Evolutionary conservation across 305 asterid genomes (phyloP).

Genomic region (Fraxinus xanthoxyloides): DNA sequence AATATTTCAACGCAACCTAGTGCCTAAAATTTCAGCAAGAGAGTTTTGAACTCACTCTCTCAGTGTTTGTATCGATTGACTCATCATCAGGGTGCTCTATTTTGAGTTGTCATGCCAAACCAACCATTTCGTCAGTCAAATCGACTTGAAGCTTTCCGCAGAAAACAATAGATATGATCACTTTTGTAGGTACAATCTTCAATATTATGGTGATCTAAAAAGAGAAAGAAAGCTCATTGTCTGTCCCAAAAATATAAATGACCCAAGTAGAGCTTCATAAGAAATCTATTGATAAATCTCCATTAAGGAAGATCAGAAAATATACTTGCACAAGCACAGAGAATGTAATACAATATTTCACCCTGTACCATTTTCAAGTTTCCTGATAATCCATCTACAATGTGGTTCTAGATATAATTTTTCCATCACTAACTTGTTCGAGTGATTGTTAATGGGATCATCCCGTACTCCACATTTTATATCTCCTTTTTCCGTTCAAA

Average conservation of each 20-base stretch:
- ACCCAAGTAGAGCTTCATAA: not conserved
- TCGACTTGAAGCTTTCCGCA: constrained; percentile 85
- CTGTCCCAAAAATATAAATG: not conserved
- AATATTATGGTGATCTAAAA: constrained; percentile 10
- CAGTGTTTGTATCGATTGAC: constrained; percentile 71
- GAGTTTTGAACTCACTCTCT: constrained; percentile 47
- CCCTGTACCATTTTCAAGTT: not conserved
- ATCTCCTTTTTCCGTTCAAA: not conserved
- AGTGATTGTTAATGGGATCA: not conserved
- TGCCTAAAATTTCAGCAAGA: not conserved
- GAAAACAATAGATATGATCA: constrained; percentile 10
- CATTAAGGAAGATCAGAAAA: not conserved
- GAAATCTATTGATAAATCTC: not conserved
- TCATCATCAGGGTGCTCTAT: constrained; percentile 79
- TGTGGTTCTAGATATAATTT: constrained; percentile 2
- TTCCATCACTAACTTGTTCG: constrained; percentile 5
- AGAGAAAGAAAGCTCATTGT: not conserved
- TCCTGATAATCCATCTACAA: not conserved
- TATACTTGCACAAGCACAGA: not conserved
- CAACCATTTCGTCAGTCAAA: constrained; percentile 91
- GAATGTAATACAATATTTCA: not conserved
- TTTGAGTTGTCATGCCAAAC: constrained; percentile 79
- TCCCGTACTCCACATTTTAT: not conserved
- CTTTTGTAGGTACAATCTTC: constrained; percentile 1
- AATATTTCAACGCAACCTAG: not conserved